These are phyloP conservation scores for Trypanosoma avium DNA, from an alignment of 208 protist genomes.

Conservation along the genomic window DNA sequence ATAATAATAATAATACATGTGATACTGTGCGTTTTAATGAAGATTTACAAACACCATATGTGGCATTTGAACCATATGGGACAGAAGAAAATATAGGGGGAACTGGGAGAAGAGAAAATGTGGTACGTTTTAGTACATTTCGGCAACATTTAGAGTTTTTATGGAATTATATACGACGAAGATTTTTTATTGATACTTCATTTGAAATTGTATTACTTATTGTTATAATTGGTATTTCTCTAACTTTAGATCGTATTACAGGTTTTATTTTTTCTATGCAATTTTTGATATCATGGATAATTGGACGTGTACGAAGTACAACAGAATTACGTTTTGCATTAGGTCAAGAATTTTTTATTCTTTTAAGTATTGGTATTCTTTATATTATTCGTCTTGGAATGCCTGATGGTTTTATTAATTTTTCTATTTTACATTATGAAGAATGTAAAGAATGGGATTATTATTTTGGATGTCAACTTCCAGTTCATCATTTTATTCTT, in stretches of 20 bases:
- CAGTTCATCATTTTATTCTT: constrained; percentile 15
- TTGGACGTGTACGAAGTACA: constrained; percentile 22
- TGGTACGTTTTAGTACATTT: not conserved
- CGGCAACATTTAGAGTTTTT: constrained; percentile 6
- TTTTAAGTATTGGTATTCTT: not conserved
- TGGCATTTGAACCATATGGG: not conserved
- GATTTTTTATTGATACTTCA: constrained; percentile 13
- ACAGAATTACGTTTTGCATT: constrained; percentile 4
- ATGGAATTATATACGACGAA: constrained; percentile 7
- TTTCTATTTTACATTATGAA: constrained; percentile 14
- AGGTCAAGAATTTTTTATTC: constrained; percentile 1
- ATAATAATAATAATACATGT: not conserved
- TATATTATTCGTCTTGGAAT: constrained; percentile 30
- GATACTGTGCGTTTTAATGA: not conserved
- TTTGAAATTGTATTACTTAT: constrained; percentile 24
- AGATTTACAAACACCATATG: not conserved
- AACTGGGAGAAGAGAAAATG: no score
- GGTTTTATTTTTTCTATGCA: constrained; percentile 18
- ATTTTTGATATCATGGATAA: constrained; percentile 8
- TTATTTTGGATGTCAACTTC: constrained; percentile 27
- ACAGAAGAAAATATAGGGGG: not conserved
- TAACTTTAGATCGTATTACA: constrained; percentile 18
- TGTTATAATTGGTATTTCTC: constrained; percentile 12
- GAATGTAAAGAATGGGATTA: constrained; percentile 19
- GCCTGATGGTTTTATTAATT: not conserved